Evolutionary conservation across 2,329 filamentous ascomycete genomes (phyloP).

Genomic region (Colletotrichum sp.): DNA sequence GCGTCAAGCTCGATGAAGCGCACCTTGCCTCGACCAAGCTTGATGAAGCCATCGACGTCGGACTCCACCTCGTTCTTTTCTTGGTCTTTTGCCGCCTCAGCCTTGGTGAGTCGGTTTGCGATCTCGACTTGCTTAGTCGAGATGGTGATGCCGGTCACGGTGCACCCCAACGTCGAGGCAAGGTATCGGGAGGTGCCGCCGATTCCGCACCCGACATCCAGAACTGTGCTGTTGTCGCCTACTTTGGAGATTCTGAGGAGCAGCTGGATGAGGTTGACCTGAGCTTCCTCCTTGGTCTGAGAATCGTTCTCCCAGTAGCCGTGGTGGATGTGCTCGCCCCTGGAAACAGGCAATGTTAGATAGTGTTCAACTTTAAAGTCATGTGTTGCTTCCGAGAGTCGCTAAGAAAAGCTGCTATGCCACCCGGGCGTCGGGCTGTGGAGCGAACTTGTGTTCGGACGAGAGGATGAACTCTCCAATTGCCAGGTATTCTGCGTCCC

Average conservation of each 20-base stretch:
- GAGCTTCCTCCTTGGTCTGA: slow-evolving; percentile 63
- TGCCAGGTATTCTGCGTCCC: not conserved
- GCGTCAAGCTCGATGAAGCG: slow-evolving; percentile 64
- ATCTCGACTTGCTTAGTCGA: slow-evolving; percentile 64
- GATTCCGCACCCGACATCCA: slow-evolving; percentile 66
- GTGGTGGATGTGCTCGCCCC: slow-evolving; percentile 69
- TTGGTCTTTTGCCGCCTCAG: slow-evolving; percentile 28
- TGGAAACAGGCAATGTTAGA: slow-evolving; percentile 27
- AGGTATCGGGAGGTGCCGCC: slow-evolving; percentile 64
- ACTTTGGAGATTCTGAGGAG: slow-evolving; percentile 48
- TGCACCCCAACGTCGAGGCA: slow-evolving; percentile 54
- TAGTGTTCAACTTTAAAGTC: not conserved
- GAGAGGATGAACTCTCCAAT: not conserved
- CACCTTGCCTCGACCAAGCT: slow-evolving; percentile 50
- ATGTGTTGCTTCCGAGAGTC: not conserved
- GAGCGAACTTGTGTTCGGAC: not conserved
- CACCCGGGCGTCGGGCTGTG: not conserved
- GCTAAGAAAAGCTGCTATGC: not conserved
- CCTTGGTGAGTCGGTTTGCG: slow-evolving; percentile 52
- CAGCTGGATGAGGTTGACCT: slow-evolving; percentile 60
- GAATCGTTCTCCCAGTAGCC: slow-evolving; percentile 59
- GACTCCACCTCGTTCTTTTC: not conserved
- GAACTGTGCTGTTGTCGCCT: slow-evolving; percentile 37
- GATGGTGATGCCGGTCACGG: slow-evolving; percentile 65
- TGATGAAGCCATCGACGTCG: slow-evolving; percentile 38